Base-by-base conservation (phyloP, 768 basidiomycete genomes). In the Trametes elegans region DNA sequence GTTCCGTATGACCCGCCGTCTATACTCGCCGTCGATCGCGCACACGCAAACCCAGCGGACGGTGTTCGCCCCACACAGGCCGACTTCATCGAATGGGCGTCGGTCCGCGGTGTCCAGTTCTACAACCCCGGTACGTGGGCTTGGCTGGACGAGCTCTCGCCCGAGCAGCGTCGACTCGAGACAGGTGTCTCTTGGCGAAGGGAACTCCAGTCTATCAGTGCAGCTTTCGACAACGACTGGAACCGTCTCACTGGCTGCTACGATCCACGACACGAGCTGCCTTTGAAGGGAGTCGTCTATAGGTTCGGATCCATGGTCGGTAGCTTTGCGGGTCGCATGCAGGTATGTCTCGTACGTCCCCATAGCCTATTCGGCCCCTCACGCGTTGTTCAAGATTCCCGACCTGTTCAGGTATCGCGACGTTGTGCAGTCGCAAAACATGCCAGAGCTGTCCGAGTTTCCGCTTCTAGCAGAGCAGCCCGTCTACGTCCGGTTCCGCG, bases 321-420 rank as follows among this genome's bases (percentile, higher is more conserved):
- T 3, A 70, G 79, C 5, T 88, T 82, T 83, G 77, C 83, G 55
- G 87, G 88, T 3, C 73, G 81, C 18, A 75, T 85, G 67, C 69
- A 83, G 50, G 85, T 87, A 49, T 55, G 83, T 26, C 41, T 31
- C 77, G 5, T 11, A 5, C 14, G 24, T 5, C 19, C 19, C n/a
- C n/a, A n/a, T n/a, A n/a, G 34, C 48, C 8, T 53, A 41, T 35
- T 23, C 52, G 49, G 14, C 48, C 28, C 48, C 14, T 19, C 14
- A 19, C 49, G 49, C 35, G 36, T 27, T 36, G 31, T 36, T 50
- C 14, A 50, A 75, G 75, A 64, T 73, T 3, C 75, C 76, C 7
- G 67, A 67, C 31, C 59, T 71, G 23, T 24, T 47, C 27, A 57
- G 61, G 24, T 74, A 73, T 58, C 61, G 64, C 35, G 57, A 53